Evolutionary conservation across 176 grass and related monocot species (phyloP).

Genomic region (Secale cereale): DNA sequence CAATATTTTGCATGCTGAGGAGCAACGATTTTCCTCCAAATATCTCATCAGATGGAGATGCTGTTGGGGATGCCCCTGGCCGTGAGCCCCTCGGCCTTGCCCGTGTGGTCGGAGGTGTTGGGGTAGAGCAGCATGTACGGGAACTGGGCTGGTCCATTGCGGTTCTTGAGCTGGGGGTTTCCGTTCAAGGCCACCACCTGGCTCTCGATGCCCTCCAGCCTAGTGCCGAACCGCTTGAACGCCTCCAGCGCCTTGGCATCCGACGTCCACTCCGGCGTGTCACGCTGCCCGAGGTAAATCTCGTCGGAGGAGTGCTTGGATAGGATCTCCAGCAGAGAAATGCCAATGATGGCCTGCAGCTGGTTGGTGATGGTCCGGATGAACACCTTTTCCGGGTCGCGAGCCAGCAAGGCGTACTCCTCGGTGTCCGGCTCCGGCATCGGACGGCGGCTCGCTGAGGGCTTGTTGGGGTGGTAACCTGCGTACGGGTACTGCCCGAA

Average conservation of each 20-base stretch:
- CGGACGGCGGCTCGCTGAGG: background rate
- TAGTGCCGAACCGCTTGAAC: conserved; percentile 15
- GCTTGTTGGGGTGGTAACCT: conserved; percentile 3
- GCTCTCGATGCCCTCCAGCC: conserved; percentile 25
- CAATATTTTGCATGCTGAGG: background rate
- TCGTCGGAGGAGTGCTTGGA: conserved; percentile 7
- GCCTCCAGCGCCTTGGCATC: conserved; percentile 8
- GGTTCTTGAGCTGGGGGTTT: conserved; percentile 24
- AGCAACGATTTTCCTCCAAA: background rate
- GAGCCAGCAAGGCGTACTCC: background rate
- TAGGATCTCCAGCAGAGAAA: background rate
- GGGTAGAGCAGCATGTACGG: conserved; percentile 47
- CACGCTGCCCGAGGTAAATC: background rate
- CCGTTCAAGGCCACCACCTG: conserved; percentile 18
- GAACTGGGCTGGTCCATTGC: conserved; percentile 25
- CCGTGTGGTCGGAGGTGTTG: conserved; percentile 33
- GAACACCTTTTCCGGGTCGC: background rate
- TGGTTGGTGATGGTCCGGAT: conserved; percentile 5
- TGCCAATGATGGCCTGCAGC: background rate
- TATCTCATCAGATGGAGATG: conserved; percentile 33
- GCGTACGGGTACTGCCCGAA: conserved; percentile 60
- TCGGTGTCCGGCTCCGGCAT: background rate
- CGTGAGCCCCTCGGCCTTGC: conserved; percentile 11
- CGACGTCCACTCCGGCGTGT: conserved; percentile 6
- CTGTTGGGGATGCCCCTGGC: conserved; percentile 49